These are phyloP conservation scores for Gossypium stocksii DNA, from an alignment of 345 rosid species.

Conservation along the genomic window DNA sequence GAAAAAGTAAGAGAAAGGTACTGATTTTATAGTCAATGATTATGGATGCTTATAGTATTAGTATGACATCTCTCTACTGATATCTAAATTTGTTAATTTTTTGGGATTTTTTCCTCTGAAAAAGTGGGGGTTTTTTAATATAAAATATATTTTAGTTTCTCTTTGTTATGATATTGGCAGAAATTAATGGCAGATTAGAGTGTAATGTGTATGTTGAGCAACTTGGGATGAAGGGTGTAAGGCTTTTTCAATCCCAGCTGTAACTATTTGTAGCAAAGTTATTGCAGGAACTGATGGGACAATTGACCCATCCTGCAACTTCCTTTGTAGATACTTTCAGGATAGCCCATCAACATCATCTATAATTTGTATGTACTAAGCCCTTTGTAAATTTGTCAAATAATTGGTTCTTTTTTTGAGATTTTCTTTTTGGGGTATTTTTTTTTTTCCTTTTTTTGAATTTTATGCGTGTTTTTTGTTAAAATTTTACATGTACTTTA, in stretches of 20 bases:
- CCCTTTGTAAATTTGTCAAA: conserved; percentile 30
- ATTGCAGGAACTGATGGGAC: conserved; percentile 43
- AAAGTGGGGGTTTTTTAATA: neutral
- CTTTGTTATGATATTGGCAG: conserved; percentile 27
- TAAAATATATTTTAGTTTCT: neutral
- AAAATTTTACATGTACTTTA: conserved; percentile 17
- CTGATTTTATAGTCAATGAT: conserved; percentile 6
- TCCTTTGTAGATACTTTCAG: conserved; percentile 32
- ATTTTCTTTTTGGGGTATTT: neutral
- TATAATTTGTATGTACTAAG: conserved; percentile 35
- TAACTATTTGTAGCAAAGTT: conserved; percentile 29
- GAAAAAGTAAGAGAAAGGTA: neutral
- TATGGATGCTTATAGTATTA: neutral
- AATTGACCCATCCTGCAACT: conserved; percentile 31
- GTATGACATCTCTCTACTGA: conserved; percentile 11
- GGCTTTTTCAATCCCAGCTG: conserved; percentile 41
- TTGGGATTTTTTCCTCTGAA: neutral
- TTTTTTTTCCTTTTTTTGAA: conserved; percentile 11
- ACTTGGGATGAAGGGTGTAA: conserved; percentile 25
- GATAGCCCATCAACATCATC: conserved; percentile 58
- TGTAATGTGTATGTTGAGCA: conserved; percentile 22
- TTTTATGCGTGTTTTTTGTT: conserved; percentile 33
- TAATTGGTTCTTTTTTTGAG: conserved; percentile 1
- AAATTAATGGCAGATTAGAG: conserved; percentile 44
- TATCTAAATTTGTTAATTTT: conserved; percentile 8